Conservation (phyloP, 805 yeast species). For the Candida parachauliodes region DNA sequence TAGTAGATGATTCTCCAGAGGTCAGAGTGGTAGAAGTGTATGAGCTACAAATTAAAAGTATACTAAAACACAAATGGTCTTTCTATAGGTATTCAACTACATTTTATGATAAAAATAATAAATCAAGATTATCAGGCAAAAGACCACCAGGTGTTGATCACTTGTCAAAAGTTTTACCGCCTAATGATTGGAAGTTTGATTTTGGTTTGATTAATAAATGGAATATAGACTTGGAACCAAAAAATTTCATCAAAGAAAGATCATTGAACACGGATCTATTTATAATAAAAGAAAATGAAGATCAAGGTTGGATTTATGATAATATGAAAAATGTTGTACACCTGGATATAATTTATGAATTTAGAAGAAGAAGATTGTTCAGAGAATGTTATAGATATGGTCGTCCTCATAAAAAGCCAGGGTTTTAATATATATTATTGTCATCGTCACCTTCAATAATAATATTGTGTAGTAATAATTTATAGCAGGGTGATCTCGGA, state of each 20-base stretch:
- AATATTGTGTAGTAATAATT: conserved; percentile 51
- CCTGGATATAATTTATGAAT: conserved; percentile 39
- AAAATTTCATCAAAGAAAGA: conserved; percentile 49
- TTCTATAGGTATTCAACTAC: conserved; percentile 53
- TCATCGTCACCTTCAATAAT: conserved; percentile 19
- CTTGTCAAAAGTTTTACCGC: conserved; percentile 59
- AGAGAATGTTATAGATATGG: conserved; percentile 50
- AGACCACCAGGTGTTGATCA: conserved; percentile 63
- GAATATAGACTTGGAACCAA: conserved; percentile 57
- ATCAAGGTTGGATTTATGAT: conserved; percentile 54
- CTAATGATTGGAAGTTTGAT: conserved; percentile 71
- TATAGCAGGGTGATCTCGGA: conserved; percentile 42
- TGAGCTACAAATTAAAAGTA: conserved; percentile 67
- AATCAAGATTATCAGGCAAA: conserved; percentile 36
- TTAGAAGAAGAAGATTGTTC: conserved; percentile 54
- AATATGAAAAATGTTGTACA: conserved; percentile 15
- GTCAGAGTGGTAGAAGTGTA: conserved; percentile 65
- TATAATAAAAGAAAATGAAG: conserved; percentile 23
- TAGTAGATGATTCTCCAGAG: conserved; percentile 69
- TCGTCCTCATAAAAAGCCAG: conserved; percentile 15
- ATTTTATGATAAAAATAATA: conserved; percentile 51
- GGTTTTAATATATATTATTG: conserved; percentile 1
- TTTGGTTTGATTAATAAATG: conserved; percentile 51
- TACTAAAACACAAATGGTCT: conserved; percentile 59
- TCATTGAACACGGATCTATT: conserved; percentile 22